Evolutionary conservation across 306 rosid species (phyloP).

Genomic region (Begonia masoniana): DNA sequence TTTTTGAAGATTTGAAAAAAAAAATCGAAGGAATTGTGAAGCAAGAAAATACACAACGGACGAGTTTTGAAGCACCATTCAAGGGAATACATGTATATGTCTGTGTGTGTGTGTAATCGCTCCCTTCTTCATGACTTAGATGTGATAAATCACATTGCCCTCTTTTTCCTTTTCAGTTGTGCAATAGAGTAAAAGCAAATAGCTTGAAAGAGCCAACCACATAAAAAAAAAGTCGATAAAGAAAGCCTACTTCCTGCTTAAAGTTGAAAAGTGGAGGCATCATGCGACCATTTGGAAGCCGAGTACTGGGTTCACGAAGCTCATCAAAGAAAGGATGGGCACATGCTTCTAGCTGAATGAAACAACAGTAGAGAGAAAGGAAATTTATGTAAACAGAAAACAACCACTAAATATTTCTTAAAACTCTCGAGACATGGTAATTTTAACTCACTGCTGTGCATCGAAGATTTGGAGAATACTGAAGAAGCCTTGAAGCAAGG

Average conservation of each 20-base stretch:
- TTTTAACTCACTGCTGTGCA: constrained; percentile 74
- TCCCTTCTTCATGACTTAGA: neutral
- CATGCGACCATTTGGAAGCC: constrained; percentile 79
- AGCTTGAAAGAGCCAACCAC: neutral
- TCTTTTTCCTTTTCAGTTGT: too few relatives aligned
- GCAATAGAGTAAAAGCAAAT: too few relatives aligned
- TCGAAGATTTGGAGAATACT: constrained; percentile 93
- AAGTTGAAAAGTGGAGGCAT: constrained; percentile 89
- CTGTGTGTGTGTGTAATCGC: neutral
- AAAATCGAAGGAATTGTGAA: neutral
- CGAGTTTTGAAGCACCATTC: neutral
- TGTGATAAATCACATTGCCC: too few relatives aligned
- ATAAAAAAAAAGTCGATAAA: constrained; percentile 6
- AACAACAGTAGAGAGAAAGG: constrained; percentile 8
- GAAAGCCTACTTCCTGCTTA: constrained; percentile 75
- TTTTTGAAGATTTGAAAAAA: neutral
- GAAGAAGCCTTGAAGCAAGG: constrained; percentile 95
- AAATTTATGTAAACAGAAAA: constrained; percentile 4
- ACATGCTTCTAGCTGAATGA: constrained; percentile 81
- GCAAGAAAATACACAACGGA: neutral
- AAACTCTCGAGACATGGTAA: neutral
- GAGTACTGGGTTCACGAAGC: constrained; percentile 80
- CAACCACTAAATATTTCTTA: neutral
- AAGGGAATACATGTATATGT: neutral
- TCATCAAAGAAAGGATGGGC: constrained; percentile 90